Percentiles rank a stretch among this genome's conserved stretches.
Conservation (phyloP, 202 grass and related monocot species). For the Hordeum pubiflorum region DNA sequence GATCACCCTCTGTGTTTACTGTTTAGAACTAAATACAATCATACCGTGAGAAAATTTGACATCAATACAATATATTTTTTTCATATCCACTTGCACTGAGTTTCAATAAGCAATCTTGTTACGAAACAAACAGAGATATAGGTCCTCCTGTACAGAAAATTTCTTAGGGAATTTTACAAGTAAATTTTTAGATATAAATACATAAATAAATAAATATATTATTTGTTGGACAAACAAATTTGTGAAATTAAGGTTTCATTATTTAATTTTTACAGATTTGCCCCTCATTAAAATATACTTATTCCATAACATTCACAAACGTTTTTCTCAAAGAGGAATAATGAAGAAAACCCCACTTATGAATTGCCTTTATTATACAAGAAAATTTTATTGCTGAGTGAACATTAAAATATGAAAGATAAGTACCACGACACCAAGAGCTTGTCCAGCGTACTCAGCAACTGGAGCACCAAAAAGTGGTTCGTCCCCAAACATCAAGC, state of each 20-base stretch:
- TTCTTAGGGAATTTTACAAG: neutral
- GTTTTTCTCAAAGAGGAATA: neutral
- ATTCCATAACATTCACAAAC: neutral
- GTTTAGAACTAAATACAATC: neutral
- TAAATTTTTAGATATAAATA: neutral
- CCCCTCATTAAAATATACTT: neutral
- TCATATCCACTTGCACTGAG: neutral
- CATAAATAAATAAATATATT: neutral
- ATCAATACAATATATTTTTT: neutral
- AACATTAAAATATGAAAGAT: neutral
- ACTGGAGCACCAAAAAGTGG: conserved; percentile 43
- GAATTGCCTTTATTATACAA: neutral
- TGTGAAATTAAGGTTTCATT: neutral
- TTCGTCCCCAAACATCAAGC: conserved; percentile 20
- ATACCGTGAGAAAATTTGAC: neutral
- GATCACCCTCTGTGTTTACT: too few relatives aligned
- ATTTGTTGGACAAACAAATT: neutral
- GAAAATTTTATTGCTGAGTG: neutral
- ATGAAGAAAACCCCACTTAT: neutral
- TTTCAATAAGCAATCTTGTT: neutral
- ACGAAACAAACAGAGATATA: neutral
- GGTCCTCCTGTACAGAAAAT: neutral
- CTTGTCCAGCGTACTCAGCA: conserved; percentile 61
- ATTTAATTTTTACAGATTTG: neutral
- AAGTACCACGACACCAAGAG: conserved; percentile 61